Percentiles rank a stretch among this genome's conserved stretches.
phyloP scores from a whole-genome alignment of 2,329 filamentous ascomycete species.

The Fusarium tricinctum region DNA sequence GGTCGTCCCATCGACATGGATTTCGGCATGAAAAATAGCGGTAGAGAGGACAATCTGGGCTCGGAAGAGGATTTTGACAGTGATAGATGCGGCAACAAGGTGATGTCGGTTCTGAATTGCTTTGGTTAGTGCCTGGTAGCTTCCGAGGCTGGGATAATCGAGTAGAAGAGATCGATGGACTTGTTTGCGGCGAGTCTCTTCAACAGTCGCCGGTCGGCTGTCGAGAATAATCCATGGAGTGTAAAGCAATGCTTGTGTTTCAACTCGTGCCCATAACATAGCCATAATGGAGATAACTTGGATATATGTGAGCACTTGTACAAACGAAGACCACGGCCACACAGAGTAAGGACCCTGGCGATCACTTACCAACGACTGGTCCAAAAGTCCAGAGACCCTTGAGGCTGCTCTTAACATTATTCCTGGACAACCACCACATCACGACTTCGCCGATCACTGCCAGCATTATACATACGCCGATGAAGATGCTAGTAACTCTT shows the following conservation, averaged over 20 bases:
- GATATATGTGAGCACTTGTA: slow-evolving; percentile 21
- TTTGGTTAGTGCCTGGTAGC: slow-evolving; percentile 40
- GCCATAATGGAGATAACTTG: slow-evolving; percentile 47
- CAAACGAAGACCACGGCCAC: slow-evolving; percentile 1
- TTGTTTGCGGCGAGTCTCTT: slow-evolving; percentile 50
- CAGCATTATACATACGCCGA: slow-evolving; percentile 38
- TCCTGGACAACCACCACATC: slow-evolving; percentile 43
- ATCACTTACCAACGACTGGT: slow-evolving; percentile 49
- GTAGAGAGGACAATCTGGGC: slow-evolving; percentile 49
- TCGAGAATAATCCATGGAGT: slow-evolving; percentile 51
- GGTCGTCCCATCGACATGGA: slow-evolving; percentile 38
- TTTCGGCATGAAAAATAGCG: slow-evolving; percentile 45
- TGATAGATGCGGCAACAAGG: slow-evolving; percentile 45
- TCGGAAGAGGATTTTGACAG: slow-evolving; percentile 44
- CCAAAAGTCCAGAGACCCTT: slow-evolving; percentile 50
- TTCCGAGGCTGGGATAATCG: slow-evolving; percentile 47
- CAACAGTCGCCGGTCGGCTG: slow-evolving; percentile 41
- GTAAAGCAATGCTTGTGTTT: slow-evolving; percentile 49
- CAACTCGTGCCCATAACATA: slow-evolving; percentile 49
- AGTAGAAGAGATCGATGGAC: slow-evolving; percentile 48
- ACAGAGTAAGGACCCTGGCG: slow-evolving; percentile 23
- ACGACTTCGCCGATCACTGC: slow-evolving; percentile 46
- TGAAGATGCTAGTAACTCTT: slow-evolving; percentile 41
- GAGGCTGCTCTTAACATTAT: slow-evolving; percentile 32
- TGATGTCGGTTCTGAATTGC: slow-evolving; percentile 47